Evolutionary conservation across 176 grass and related monocot species (phyloP), one percentile per base, ranked within the genome.

Genomic region (Cenchrus fungigraminus): DNA sequence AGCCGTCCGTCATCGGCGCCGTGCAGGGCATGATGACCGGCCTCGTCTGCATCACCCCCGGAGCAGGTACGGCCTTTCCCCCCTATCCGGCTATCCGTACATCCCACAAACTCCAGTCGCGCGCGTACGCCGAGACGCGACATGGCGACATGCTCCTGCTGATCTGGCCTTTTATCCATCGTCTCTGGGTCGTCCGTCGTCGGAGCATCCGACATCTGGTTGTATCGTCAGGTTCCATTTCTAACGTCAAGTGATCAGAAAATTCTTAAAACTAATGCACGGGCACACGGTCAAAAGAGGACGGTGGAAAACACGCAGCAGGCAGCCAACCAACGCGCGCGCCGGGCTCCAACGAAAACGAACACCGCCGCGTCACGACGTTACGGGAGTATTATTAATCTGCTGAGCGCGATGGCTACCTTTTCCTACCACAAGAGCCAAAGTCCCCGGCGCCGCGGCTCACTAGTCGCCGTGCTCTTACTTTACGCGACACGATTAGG

Each of bases 11-110:
- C 28, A 94, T 97, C 56, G 94, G 94, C 15, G 94, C 94, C 44
- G 87, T 97, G 10, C 94, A 97, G 81, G 94, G 94, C 74, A 97
- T 97, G 94, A 97, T 97, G 86, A 97, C 94, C 0, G 94, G 94
- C 0, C 91, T 97, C 69, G 94, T 97, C 81, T 97, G 94, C 87
- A 97, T 97, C 85, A 97, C 94, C 1, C 94, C 94, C 0, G 94
- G 84, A 52, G 94, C 94, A 90, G 94, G 94, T 97, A 68, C 72
- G n/a, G 50, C 29, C 2, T 25, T 45, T 7, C 15, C 22, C 3
- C 63, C 15, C 31, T 32, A 2, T 32, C 31, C 31, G 31, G 31
- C 1, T 51, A 4, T 51, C 45, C 69, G 69, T 71, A 47, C 68
- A 1, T 17, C 42, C 44, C 32, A 16, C 32, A 69, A 68, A 4